A percentile compares a stretch with the other conserved stretches of the same genome.
Conservation (phyloP, 2,329 filamentous ascomycete genomes). For the Phaeosphaeria sp. region DNA sequence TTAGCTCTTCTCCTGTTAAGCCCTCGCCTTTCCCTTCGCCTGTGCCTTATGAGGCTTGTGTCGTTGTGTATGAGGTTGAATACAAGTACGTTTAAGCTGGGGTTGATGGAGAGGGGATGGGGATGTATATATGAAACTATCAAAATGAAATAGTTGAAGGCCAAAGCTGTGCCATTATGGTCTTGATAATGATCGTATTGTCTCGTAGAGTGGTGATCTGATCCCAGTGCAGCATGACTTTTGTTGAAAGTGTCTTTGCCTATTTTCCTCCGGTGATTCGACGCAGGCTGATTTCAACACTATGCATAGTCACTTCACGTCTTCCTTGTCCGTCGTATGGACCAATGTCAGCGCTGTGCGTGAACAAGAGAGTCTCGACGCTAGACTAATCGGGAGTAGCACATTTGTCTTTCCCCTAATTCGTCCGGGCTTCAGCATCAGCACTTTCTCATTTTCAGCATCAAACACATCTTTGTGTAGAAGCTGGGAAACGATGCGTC, state of each 20-base stretch:
- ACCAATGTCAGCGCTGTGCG: too few relatives aligned
- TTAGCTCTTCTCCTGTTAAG: not conserved
- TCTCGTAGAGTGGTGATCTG: not conserved
- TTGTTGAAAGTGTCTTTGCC: too few relatives aligned
- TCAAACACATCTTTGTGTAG: not conserved
- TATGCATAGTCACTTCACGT: too few relatives aligned
- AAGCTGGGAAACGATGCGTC: not conserved
- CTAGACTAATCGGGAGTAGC: not conserved
- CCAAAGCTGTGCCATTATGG: not conserved
- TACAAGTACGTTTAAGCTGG: not conserved
- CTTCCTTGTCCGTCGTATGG: too few relatives aligned
- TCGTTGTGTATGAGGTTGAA: conserved; percentile 1
- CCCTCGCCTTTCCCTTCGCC: conserved; percentile 2
- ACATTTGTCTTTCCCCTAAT: not conserved
- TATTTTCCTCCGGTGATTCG: too few relatives aligned
- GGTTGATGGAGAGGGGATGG: not conserved
- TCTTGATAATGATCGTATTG: not conserved
- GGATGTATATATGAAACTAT: not conserved
- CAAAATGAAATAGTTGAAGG: too few relatives aligned
- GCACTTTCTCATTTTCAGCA: not conserved
- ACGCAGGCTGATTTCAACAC: too few relatives aligned
- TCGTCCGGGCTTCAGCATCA: not conserved
- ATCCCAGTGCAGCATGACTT: not conserved
- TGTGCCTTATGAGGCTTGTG: not conserved
- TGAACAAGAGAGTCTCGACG: not conserved